Percentiles rank a stretch among this genome's conserved stretches.
Conservation (phyloP, 2,329 filamentous ascomycete species). For the Pseudocercospora pini-densiflorae region DNA sequence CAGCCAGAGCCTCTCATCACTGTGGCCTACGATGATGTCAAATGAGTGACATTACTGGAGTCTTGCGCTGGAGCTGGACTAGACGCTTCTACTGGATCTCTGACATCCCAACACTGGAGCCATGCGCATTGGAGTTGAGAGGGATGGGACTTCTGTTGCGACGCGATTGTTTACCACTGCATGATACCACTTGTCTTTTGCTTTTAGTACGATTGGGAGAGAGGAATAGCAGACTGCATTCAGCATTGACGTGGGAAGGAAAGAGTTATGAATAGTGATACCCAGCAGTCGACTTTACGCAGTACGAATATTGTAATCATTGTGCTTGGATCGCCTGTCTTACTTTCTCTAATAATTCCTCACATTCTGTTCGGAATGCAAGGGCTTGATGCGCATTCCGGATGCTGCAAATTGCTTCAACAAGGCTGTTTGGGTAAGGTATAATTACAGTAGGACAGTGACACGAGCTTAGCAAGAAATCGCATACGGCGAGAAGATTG, state of each 20-base stretch:
- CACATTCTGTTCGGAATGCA: neutral
- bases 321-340: neutral
- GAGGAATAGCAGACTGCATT: neutral
- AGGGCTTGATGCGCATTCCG: neutral
- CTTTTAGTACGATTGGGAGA: neutral
- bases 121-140: neutral
- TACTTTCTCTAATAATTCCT: neutral
- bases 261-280: slow-evolving; percentile 27
- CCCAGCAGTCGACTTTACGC: slow-evolving; percentile 24
- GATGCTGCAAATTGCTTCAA: neutral
- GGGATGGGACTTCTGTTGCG: neutral
- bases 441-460: slow-evolving; percentile 25
- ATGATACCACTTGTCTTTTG: slow-evolving; percentile 4
- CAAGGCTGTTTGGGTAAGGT: slow-evolving; percentile 1
- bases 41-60: neutral
- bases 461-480: neutral
- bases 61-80: neutral
- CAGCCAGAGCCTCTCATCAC: neutral
- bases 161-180: neutral
- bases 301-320: slow-evolving; percentile 10
- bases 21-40: neutral
- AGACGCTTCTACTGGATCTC: neutral
- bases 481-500: slow-evolving; percentile 11
- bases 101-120: neutral
- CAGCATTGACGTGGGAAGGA: slow-evolving; percentile 8